Percentiles rank a stretch among this genome's conserved stretches.
These are phyloP conservation scores for Cutaneotrichosporon cutaneum DNA, from an alignment of 1,284 basidiomycete genomes.

Conservation along the genomic window DNA sequence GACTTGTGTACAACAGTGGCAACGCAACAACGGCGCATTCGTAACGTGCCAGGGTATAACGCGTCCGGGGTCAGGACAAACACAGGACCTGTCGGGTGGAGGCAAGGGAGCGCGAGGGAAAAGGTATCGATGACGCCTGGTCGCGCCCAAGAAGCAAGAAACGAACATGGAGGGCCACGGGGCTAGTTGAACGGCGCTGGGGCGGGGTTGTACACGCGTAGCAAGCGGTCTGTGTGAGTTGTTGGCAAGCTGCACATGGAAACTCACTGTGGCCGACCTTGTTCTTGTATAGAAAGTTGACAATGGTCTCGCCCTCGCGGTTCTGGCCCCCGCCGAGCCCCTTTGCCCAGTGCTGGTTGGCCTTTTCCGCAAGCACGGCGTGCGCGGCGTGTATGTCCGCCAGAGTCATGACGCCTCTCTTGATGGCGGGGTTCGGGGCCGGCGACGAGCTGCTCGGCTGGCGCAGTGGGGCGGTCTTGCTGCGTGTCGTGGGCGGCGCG, in stretches of 20 bases:
- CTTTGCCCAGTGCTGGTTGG: constrained; percentile 50
- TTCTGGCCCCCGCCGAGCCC: constrained; percentile 51
- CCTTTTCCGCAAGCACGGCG: constrained; percentile 47
- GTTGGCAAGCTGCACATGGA: not conserved
- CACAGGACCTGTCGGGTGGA: not conserved
- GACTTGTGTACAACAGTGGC: constrained; percentile 1
- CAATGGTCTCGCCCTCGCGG: constrained; percentile 51
- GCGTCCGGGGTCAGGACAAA: not conserved
- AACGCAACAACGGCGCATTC: not conserved
- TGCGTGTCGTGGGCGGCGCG: constrained; percentile 44
- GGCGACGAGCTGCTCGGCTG: constrained; percentile 28
- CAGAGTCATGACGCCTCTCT: constrained; percentile 46
- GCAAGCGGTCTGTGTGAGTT: constrained; percentile 34
- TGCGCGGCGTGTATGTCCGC: constrained; percentile 45
- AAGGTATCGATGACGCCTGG: too few species aligned
- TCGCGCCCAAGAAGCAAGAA: too few species aligned
- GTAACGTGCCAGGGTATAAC: not conserved
- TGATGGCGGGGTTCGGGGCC: constrained; percentile 22
- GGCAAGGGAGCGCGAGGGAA: too few species aligned
- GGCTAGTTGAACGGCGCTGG: constrained; percentile 10
- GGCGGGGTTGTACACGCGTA: constrained; percentile 46
- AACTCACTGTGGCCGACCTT: constrained; percentile 51
- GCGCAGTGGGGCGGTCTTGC: constrained; percentile 41
- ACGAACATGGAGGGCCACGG: not conserved
- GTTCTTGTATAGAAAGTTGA: constrained; percentile 52